Conservation (phyloP, 495 filamentous ascomycete species). For the Tuber magnatum region DNA sequence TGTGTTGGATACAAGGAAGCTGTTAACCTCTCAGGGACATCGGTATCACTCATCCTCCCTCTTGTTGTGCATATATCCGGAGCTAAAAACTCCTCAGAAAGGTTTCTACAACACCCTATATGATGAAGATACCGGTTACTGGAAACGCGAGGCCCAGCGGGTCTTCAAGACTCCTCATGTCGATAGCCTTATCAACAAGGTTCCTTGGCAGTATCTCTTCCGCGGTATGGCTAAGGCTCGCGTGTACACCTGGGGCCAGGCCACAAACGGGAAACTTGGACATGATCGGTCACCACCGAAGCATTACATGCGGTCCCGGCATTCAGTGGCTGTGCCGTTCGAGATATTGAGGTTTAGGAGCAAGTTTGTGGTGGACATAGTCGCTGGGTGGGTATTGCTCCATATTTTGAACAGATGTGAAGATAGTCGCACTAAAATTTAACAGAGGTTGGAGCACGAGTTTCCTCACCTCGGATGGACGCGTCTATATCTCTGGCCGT, state of each 20-base stretch:
- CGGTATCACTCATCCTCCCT: background rate
- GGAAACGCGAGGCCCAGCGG: background rate
- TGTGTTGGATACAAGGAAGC: slow-evolving; percentile 20
- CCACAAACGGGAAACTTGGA: slow-evolving; percentile 24
- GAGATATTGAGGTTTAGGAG: slow-evolving; percentile 26
- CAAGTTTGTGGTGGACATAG: slow-evolving; percentile 33
- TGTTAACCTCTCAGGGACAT: slow-evolving; percentile 11
- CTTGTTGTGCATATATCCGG: slow-evolving; percentile 13
- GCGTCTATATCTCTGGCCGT: slow-evolving; percentile 29
- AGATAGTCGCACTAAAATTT: background rate
- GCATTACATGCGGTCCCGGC: background rate
- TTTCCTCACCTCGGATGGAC: slow-evolving; percentile 29
- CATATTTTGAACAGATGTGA: background rate
- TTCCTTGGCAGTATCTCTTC: slow-evolving; percentile 28
- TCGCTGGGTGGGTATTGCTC: slow-evolving; percentile 21
- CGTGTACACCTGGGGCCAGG: slow-evolving; percentile 35
- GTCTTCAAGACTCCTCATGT: slow-evolving; percentile 2
- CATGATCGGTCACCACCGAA: slow-evolving; percentile 7
- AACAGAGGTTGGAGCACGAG: slow-evolving; percentile 36
- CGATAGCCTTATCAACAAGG: slow-evolving; percentile 12
- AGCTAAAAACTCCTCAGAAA: slow-evolving; percentile 18
- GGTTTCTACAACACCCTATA: background rate
- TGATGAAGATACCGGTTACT: background rate
- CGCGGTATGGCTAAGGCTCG: slow-evolving; percentile 22
- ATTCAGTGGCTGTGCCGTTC: slow-evolving; percentile 15